Percentiles rank a stretch among this genome's conserved stretches.
phyloP scores from a whole-genome alignment of 345 rosid genomes.

The Arabidopsis suecica region DNA sequence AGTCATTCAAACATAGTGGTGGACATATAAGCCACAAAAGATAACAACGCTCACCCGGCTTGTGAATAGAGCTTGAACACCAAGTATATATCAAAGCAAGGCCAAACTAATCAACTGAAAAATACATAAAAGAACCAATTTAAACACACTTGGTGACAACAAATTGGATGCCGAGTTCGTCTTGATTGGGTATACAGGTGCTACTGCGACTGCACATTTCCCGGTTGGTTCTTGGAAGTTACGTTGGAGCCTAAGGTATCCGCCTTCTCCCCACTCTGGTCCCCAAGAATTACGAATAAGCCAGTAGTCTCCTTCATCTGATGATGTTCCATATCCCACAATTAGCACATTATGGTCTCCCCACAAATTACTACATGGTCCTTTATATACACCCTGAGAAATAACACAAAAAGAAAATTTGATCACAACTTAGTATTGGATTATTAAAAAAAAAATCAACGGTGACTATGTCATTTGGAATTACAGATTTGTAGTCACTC shows the following conservation, averaged over 20 bases:
- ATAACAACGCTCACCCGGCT: neutral
- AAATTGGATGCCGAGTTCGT: neutral
- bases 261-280: neutral
- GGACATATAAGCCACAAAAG: neutral
- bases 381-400: slow-evolving; percentile 39
- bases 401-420: neutral
- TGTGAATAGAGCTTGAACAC: neutral
- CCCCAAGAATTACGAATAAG: slow-evolving; percentile 23
- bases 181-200: neutral
- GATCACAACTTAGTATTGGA: neutral
- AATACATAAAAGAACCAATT: neutral
- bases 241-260: slow-evolving; percentile 1
- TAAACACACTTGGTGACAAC: neutral
- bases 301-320: slow-evolving; percentile 28
- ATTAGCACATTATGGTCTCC: slow-evolving; percentile 26
- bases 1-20: no score
- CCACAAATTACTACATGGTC: slow-evolving; percentile 14
- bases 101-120: neutral
- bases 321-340: slow-evolving; percentile 31
- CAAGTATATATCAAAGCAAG: neutral
- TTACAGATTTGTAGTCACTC: slow-evolving; percentile 56
- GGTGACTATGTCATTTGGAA: neutral
- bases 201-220: neutral
- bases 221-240: neutral
- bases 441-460: neutral